Percentiles rank a stretch among this genome's conserved stretches.
Conservation (phyloP, 2,329 filamentous ascomycete species). For the Stromatinia cepivora region DNA sequence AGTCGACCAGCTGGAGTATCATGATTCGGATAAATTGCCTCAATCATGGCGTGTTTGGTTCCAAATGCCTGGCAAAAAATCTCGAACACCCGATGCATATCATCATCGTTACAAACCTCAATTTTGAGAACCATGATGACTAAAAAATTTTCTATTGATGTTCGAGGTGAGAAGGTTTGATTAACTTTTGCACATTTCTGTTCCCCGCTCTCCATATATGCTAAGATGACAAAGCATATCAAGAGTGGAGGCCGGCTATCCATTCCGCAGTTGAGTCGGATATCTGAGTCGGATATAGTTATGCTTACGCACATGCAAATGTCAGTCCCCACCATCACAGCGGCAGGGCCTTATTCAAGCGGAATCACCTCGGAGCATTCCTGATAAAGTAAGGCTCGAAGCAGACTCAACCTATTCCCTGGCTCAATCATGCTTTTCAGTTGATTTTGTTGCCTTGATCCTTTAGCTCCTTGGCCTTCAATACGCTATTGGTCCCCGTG, state of each 20-base stretch:
- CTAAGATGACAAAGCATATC: not conserved
- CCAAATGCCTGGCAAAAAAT: constrained; percentile 18
- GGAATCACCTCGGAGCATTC: not conserved
- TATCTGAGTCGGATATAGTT: not conserved
- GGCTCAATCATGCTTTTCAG: not conserved
- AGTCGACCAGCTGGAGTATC: constrained; percentile 6
- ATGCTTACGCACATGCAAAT: not conserved
- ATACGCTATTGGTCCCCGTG: not conserved
- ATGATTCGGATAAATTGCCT: constrained; percentile 13
- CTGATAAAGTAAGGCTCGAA: not conserved
- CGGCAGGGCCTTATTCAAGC: not conserved
- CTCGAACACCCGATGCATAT: constrained; percentile 17
- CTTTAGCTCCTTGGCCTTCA: not conserved
- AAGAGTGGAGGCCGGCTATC: not conserved
- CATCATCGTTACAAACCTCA: constrained; percentile 19
- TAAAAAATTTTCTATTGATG: not conserved
- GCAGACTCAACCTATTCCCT: not conserved
- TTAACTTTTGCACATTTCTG: not conserved
- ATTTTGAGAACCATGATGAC: constrained; percentile 17
- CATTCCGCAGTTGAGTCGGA: not conserved
- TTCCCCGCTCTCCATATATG: not conserved
- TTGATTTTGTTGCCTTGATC: not conserved
- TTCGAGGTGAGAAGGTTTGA: not conserved
- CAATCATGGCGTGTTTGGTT: constrained; percentile 1
- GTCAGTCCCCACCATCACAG: not conserved